phyloP scores from a whole-genome alignment of 208 protist species.

The Trypanosomatidae sp. region DNA sequence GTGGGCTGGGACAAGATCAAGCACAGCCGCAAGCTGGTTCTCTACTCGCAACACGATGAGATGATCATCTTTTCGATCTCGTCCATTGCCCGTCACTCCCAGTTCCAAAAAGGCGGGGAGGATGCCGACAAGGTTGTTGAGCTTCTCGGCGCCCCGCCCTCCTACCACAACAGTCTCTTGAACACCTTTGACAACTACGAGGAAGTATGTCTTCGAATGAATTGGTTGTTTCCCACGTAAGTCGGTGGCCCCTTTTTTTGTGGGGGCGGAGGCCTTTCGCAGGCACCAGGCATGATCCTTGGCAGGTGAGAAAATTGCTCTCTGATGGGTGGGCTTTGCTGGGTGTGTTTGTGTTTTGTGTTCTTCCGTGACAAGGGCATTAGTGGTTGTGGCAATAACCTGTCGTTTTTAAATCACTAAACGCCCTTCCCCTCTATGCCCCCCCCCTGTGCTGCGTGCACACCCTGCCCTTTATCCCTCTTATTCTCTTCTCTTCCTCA shows the following conservation, averaged over 20 bases:
- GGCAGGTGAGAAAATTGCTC: neutral
- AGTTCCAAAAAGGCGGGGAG: slow-evolving; percentile 30
- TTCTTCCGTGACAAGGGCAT: neutral
- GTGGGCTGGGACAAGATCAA: slow-evolving; percentile 29
- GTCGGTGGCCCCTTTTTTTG: neutral
- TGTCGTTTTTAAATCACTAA: no score
- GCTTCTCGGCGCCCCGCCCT: slow-evolving; percentile 30
- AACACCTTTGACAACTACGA: slow-evolving; percentile 24
- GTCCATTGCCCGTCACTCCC: slow-evolving; percentile 46
- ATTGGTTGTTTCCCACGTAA: slow-evolving; percentile 9
- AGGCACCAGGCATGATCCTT: neutral
- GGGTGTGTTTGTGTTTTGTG: neutral
- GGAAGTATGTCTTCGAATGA: slow-evolving; percentile 17
- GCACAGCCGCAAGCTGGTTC: slow-evolving; percentile 58
- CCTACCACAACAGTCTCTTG: slow-evolving; percentile 28
- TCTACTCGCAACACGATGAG: slow-evolving; percentile 69
- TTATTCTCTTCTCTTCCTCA: neutral
- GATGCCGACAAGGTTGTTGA: slow-evolving; percentile 32
- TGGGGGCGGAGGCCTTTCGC: neutral
- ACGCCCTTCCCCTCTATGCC: neutral
- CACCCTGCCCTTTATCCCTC: neutral
- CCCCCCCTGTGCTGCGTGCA: neutral
- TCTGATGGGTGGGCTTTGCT: neutral
- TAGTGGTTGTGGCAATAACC: neutral
- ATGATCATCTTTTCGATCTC: slow-evolving; percentile 55